Percentiles rank a stretch among this genome's conserved stretches.
These are phyloP conservation scores for Aspergillus caelatus DNA, from an alignment of 2,329 filamentous ascomycete genomes.

Conservation along the genomic window DNA sequence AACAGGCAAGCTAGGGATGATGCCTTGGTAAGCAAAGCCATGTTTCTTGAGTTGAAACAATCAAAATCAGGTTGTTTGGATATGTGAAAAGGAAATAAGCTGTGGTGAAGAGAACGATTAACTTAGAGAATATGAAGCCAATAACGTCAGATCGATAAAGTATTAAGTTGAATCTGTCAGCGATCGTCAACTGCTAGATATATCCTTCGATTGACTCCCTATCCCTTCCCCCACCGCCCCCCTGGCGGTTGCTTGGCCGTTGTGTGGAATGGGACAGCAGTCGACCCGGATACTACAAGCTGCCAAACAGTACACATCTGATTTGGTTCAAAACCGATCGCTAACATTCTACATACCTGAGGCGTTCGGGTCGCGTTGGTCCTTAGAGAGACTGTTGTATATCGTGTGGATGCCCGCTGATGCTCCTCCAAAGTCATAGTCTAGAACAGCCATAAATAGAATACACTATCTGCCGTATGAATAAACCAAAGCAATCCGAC, in stretches of 20 bases:
- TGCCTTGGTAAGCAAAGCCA: conserved; percentile 7
- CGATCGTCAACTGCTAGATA: conserved; percentile 12
- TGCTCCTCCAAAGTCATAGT: neutral
- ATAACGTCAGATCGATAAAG: neutral
- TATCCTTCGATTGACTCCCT: conserved; percentile 5
- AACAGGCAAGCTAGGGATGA: conserved; percentile 11
- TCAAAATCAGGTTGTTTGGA: neutral
- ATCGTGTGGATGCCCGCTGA: neutral
- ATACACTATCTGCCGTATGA: neutral
- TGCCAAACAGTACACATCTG: conserved; percentile 6
- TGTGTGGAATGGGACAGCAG: conserved; percentile 15
- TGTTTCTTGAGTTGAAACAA: conserved; percentile 5
- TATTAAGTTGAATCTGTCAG: neutral
- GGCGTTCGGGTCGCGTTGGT: neutral
- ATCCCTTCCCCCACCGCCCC: too few relatives aligned
- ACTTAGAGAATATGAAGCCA: neutral
- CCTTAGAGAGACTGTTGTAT: neutral
- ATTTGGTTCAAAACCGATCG: neutral
- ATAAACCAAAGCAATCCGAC: neutral
- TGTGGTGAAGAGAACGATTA: neutral
- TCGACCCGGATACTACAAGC: neutral
- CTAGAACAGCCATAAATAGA: neutral
- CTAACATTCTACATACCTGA: neutral
- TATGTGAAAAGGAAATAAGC: neutral
- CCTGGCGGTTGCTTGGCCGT: conserved; percentile 9